Conservation (phyloP, 495 filamentous ascomycete genomes). For the Podospora anserina region DNA sequence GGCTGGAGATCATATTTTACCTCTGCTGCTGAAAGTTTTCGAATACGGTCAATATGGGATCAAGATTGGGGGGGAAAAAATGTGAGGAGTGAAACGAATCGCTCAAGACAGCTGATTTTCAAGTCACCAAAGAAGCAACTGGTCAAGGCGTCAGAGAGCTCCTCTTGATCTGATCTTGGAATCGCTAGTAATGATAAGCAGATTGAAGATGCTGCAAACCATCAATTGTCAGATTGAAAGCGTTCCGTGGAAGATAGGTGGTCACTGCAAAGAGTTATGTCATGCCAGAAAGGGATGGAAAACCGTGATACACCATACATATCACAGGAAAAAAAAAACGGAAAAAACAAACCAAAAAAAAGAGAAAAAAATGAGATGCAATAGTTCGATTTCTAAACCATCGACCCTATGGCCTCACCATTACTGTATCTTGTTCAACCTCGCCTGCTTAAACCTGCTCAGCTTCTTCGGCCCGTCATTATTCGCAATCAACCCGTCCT, state of each 20-base stretch:
- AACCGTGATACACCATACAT: constrained; percentile 13
- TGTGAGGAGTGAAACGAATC: constrained; percentile 61
- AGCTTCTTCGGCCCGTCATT: constrained; percentile 60
- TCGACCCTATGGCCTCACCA: constrained; percentile 21
- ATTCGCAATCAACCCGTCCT: constrained; percentile 45
- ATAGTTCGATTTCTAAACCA: constrained; percentile 22
- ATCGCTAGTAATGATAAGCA: constrained; percentile 51
- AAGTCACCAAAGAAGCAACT: constrained; percentile 16
- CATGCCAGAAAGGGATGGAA: constrained; percentile 5
- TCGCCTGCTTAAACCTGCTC: constrained; percentile 86
- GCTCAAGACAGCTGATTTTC: constrained; percentile 43
- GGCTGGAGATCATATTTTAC: too few relatives aligned
- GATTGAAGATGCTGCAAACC: constrained; percentile 48
- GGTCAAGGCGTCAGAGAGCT: constrained; percentile 61
- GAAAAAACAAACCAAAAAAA: neutral
- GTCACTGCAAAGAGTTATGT: neutral
- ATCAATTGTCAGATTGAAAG: constrained; percentile 52
- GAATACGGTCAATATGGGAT: neutral
- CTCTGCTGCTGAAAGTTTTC: too few relatives aligned
- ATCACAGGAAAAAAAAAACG: constrained; percentile 10
- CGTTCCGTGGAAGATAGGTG: constrained; percentile 31
- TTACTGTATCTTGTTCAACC: constrained; percentile 50
- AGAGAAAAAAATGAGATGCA: neutral
- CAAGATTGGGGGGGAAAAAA: constrained; percentile 16
- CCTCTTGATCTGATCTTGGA: constrained; percentile 47